A percentile compares a stretch with the other conserved stretches of the same genome.
Conservation (phyloP, 2,329 filamentous ascomycete species). For the Sclerotinia spermophila region DNA sequence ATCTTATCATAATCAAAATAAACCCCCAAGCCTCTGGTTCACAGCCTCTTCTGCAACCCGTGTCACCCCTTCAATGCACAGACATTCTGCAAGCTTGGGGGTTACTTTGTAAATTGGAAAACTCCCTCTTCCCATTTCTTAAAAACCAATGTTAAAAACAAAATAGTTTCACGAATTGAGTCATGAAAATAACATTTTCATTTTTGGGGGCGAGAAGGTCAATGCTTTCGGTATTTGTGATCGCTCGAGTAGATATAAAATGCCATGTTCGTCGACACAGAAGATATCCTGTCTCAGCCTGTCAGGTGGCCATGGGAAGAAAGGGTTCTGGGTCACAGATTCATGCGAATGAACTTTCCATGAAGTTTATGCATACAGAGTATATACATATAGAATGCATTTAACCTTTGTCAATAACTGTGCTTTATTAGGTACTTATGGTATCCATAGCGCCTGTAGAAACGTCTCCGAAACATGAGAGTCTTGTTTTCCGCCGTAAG, state of each 20-base stretch:
- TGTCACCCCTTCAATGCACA: not conserved
- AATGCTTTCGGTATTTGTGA: not conserved
- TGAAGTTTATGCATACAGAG: not conserved
- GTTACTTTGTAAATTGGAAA: not conserved
- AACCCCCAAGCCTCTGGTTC: not conserved
- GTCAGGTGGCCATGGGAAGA: not conserved
- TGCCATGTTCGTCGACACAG: not conserved
- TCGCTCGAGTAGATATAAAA: not conserved
- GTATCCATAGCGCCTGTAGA: constrained; percentile 1
- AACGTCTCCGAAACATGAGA: constrained; percentile 11
- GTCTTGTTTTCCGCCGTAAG: not conserved
- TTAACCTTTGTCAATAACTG: not conserved
- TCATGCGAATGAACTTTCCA: not conserved
- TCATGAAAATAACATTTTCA: not conserved
- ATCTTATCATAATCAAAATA: not conserved
- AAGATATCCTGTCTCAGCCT: not conserved
- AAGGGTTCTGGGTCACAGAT: not conserved
- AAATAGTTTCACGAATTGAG: constrained; percentile 2
- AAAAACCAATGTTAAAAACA: not conserved
- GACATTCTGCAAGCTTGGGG: constrained; percentile 5
- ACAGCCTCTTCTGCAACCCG: constrained; percentile 4
- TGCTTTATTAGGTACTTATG: not conserved
- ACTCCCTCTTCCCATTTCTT: not conserved
- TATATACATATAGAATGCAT: not conserved
- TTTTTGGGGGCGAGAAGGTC: not conserved